These are phyloP conservation scores for Nothopassalora personata DNA, from an alignment of 2,329 filamentous ascomycete species.

Conservation along the genomic window DNA sequence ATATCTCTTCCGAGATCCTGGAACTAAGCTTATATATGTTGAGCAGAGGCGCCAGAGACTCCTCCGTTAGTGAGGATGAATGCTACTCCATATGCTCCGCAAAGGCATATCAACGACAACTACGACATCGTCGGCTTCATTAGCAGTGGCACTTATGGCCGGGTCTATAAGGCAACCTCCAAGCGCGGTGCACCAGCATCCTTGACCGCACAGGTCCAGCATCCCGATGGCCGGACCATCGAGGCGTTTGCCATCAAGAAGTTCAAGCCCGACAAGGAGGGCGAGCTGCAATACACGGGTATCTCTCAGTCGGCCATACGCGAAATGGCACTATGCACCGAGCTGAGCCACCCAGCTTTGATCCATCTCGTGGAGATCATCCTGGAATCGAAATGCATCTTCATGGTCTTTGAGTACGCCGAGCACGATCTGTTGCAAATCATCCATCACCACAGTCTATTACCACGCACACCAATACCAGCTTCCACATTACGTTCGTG, in stretches of 20 bases:
- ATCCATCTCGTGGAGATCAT: constrained; percentile 93
- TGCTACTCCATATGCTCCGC: constrained; percentile 52
- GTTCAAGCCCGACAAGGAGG: constrained; percentile 98
- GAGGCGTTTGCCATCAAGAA: constrained; percentile 98
- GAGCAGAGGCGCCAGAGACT: constrained; percentile 25
- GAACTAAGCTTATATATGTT: constrained; percentile 5
- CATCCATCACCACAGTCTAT: constrained; percentile 93
- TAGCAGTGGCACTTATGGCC: constrained; percentile 93
- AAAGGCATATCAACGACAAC: constrained; percentile 83
- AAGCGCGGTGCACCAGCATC: constrained; percentile 65
- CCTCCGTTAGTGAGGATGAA: constrained; percentile 32
- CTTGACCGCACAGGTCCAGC: constrained; percentile 21
- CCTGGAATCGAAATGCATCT: constrained; percentile 97
- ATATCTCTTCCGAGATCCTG: constrained; percentile 4
- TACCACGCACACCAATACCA: constrained; percentile 80
- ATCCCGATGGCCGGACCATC: constrained; percentile 34
- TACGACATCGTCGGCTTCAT: constrained; percentile 99
- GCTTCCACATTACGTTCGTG: constrained; percentile 86
- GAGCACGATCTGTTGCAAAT: constrained; percentile 97
- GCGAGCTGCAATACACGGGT: constrained; percentile 92
- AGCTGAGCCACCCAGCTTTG: constrained; percentile 81
- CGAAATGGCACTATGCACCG: constrained; percentile 95
- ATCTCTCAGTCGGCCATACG: constrained; percentile 96
- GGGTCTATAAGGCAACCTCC: constrained; percentile 90
- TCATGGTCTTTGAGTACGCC: constrained; percentile 98